A percentile compares a stretch with the other conserved stretches of the same genome.
phyloP scores from a whole-genome alignment of 768 basidiomycete genomes.

The Exidia glandulosa region DNA sequence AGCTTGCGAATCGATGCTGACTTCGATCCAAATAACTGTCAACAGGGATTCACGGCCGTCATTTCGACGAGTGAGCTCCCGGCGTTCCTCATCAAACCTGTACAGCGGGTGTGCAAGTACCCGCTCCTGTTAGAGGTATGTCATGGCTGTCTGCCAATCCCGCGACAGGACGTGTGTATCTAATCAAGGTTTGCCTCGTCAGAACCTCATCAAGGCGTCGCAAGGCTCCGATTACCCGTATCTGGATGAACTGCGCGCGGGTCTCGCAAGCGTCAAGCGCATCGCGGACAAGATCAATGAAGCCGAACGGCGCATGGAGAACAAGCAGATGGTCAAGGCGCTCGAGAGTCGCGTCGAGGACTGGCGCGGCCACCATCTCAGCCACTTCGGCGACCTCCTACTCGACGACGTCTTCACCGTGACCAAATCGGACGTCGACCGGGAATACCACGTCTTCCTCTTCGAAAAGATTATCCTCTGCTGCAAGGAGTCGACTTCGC shows the following conservation, averaged over 20 bases:
- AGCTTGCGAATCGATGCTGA: background rate
- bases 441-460: conserved; percentile 97
- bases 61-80: conserved; percentile 49
- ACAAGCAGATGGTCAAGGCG: conserved; percentile 79
- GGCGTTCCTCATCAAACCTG: conserved; percentile 96
- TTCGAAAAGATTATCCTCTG: conserved; percentile 99
- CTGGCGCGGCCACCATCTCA: conserved; percentile 97
- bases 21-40: background rate
- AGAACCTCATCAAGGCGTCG: conserved; percentile 71
- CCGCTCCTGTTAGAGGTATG: conserved; percentile 80
- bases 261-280: conserved; percentile 78
- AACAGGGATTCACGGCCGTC: background rate
- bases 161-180: conserved; percentile 1
- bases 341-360: conserved; percentile 84
- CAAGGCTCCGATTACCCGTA: conserved; percentile 51
- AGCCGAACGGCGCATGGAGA: conserved; percentile 83
- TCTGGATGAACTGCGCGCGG: conserved; percentile 72
- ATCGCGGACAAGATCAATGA: conserved; percentile 96
- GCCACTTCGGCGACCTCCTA: conserved; percentile 87
- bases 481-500: conserved; percentile 79
- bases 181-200: conserved; percentile 1
- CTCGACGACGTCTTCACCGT: conserved; percentile 94
- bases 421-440: conserved; percentile 90
- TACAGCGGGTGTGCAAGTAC: conserved; percentile 98
- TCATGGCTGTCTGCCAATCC: conserved; percentile 9